Evolutionary conservation across 768 basidiomycete species (phyloP), one percentile per base, ranked within the genome.

Genomic region (Neoboletus subvelutipes): DNA sequence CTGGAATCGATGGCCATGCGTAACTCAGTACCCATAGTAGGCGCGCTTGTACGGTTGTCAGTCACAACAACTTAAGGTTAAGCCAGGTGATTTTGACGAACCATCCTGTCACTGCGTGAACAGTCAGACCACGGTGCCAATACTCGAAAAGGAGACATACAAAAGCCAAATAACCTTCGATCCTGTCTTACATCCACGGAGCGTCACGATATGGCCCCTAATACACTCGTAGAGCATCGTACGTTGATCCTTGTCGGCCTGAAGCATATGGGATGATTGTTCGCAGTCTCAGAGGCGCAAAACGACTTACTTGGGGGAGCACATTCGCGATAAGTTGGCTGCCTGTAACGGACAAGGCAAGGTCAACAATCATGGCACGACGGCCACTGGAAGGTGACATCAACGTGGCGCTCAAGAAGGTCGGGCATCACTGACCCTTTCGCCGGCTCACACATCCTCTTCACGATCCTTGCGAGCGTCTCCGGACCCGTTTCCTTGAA

Each of bases 151-250:
- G 26, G 34, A 39, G 5, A 50, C 80, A 47, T 68, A 82, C 81
- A 94, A 94, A 49, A 94, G 79, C 92, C 92, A 94, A 67, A 93
- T 93, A 66, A 93, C 90, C 68, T 92, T 92, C 1, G 91, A 92
- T 28, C 92, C 92, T 2, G 92, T 92, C 78, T 93, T 93, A 69
- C 90, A 92, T 22, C 92, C 92, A 37, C 92, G 83, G n/a, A 94
- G 78, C 29, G 91, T 93, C 46, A 93, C 91, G 61, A 93, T 92
- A 66, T 93, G 90, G 4, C 90, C 89, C 39, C 87, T 80, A 60
- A 93, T 92, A 64, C 92, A 92, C 42, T 93, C 91, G 64, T 92
- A 93, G 36, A 94, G 76, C 57, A 86, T 71, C 3, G 87, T 84
- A 22, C 92, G 84, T 68, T 94, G 92, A 52, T 92, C 92, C 71